Evolutionary conservation across 306 rosid genomes (phyloP), one percentile per base, ranked within the genome.

Genomic region (Castanopsis chinensis): DNA sequence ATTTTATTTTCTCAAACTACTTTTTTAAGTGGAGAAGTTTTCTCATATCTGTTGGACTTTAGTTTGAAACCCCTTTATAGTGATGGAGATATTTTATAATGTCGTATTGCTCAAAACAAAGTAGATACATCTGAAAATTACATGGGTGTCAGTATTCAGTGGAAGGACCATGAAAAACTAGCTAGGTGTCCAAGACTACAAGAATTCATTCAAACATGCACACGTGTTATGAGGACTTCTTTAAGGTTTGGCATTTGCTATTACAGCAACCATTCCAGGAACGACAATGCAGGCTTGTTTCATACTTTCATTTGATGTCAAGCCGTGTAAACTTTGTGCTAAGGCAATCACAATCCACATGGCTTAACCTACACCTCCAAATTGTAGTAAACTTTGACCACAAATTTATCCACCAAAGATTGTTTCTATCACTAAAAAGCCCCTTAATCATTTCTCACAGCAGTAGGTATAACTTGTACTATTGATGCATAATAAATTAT

Each of bases 321-420:
- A 84, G 78, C 78, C 92, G 82, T 88, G 78, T 72, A 68, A 85
- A 82, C 71, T 84, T 80, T 43, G 84, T 77, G 76, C 82, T 49
- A 52, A 78, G 67, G 60, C 78, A 84, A 84, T 76, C 60, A 74
- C 49, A 72, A 41, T 3, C 0, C 53, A 37, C 45, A 8, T 37
- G 28, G 63, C 33, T 53, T 70, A 7, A 37, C 51, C 73, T 77
- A 12, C 70, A 13, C 35, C 63, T 79, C 79, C 51, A 17, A 68
- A 53, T 80, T 84, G 74, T 85, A 84, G 69, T 77, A 78, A 85
- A 86, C 83, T 69, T 74, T 71, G 67, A 75, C 87, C 81, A 83
- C 77, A 60, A 51, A 28, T 23, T 60, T 21, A 18, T 23, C 3
- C 32, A 59, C 18, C 32, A 59, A 59, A 59, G 67, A 59, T 10